Base-by-base conservation (phyloP, 2,329 filamentous ascomycete species). In the Aspergillus hortae region DNA sequence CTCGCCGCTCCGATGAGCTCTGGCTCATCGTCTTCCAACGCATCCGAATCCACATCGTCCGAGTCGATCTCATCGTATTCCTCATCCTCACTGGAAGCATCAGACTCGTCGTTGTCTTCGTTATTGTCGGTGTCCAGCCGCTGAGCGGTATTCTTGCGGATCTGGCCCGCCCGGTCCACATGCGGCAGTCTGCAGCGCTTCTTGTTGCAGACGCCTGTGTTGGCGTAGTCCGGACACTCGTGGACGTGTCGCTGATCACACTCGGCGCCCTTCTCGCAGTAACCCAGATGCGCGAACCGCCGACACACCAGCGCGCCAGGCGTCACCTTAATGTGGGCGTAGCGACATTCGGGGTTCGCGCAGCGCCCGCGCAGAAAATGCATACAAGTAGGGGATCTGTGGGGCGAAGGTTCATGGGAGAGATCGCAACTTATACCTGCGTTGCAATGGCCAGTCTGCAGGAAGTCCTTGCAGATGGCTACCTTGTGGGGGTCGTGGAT, bases 151-250 rank as follows among this genome's bases (percentile, higher is more conserved):
- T 80, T 78, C 70, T 81, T 83, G 70, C 83, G 80, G 69, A 87
- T 86, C 66, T 90, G 88, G 64, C 89, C 91, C 68, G 91, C 91
- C 73, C 89, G 86, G 75, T 94, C 89, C 68, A 92, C 84, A 74
- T 99, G 94, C 54, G 85, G 88, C 49, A 96, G 81, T 68, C 87
- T 88, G 78, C 92, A 97, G 60, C 86, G 85, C 72, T 86, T 85
- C 69, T 82, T 85, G 69, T 85, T 85, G 82, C 94, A 99, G 56
- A 80, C 78, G 64, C 92, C 92, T 55, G 83, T 90, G 74, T 96
- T 95, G 80, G 90, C 89, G 77, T 95, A 96, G 70, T 95, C 89
- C 56, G 94, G 92, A 72, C 94, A 97, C 72, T 97, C 92, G 74
- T 88, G 87, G 52, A 92, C 87, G 76, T 99, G 94, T 55, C 91